phyloP scores from a whole-genome alignment of 768 basidiomycete genomes.

The Leccinum broughii region DNA sequence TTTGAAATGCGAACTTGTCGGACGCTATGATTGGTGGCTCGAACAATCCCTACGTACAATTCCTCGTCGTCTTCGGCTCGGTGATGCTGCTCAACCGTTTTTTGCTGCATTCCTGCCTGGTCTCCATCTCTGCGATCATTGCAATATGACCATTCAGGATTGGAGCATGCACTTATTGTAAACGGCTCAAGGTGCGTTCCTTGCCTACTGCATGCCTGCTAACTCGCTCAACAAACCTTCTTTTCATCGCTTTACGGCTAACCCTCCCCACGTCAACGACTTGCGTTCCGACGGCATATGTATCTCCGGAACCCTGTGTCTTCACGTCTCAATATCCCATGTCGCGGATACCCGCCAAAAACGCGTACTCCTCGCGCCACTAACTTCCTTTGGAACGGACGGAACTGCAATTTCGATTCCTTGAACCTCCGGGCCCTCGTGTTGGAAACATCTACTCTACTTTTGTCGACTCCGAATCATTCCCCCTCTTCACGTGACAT shows the following conservation, averaged over 20 bases:
- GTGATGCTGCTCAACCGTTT: slow-evolving; percentile 12
- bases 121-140: slow-evolving; percentile 7
- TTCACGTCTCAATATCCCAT: slow-evolving; percentile 9
- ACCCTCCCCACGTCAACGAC: slow-evolving; percentile 3
- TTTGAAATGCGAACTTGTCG: slow-evolving; percentile 7
- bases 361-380: slow-evolving; percentile 4
- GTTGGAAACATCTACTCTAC: slow-evolving; percentile 9
- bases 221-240: slow-evolving; percentile 22
- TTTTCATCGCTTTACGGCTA: slow-evolving; percentile 16
- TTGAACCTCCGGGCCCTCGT: slow-evolving; percentile 31
- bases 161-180: slow-evolving; percentile 85
- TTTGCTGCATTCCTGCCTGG: slow-evolving; percentile 3
- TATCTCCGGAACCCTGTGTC: slow-evolving; percentile 21
- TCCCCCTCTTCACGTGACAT: slow-evolving; percentile 2
- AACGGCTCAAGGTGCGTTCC: slow-evolving; percentile 75
- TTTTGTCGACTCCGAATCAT: slow-evolving; percentile 9
- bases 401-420: slow-evolving; percentile 26
- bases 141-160: slow-evolving; percentile 44
- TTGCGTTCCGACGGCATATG: slow-evolving; percentile 15
- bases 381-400: slow-evolving; percentile 12
- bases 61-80: slow-evolving; percentile 13
- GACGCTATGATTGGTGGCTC: background rate
- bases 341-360: slow-evolving; percentile 6
- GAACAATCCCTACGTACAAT: background rate
- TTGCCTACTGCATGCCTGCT: slow-evolving; percentile 2